Percentiles rank a stretch among this genome's conserved stretches.
phyloP scores from a whole-genome alignment of 2,329 filamentous ascomycete genomes.

The Scopulariopsis brevicaulis region DNA sequence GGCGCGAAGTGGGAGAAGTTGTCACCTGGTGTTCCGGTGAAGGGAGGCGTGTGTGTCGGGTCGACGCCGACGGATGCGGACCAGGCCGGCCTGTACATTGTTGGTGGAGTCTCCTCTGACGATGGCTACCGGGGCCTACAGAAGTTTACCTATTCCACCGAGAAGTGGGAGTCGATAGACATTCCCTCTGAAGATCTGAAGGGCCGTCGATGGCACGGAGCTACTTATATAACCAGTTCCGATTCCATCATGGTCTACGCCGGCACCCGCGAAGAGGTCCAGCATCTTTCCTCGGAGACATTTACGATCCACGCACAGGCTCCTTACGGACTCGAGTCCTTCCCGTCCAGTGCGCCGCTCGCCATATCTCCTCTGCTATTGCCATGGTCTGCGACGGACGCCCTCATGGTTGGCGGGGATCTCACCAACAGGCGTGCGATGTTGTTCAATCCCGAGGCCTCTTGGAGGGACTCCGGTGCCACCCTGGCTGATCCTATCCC shows the following conservation, averaged over 20 bases:
- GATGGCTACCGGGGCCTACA: constrained; percentile 64
- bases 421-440: constrained; percentile 52
- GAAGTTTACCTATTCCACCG: constrained; percentile 43
- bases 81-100: constrained; percentile 60
- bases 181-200: constrained; percentile 41
- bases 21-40: constrained; percentile 55
- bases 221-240: constrained; percentile 59
- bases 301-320: constrained; percentile 58
- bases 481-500: constrained; percentile 49
- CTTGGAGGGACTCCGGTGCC: constrained; percentile 59
- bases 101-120: constrained; percentile 55
- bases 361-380: constrained; percentile 60
- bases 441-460: constrained; percentile 51
- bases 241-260: constrained; percentile 72
- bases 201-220: constrained; percentile 64
- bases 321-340: constrained; percentile 53
- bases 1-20: constrained; percentile 64
- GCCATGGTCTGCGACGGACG: constrained; percentile 59
- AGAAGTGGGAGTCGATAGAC: constrained; percentile 37
- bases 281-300: constrained; percentile 55
- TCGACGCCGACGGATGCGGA: constrained; percentile 47
- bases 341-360: constrained; percentile 47
- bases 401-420: constrained; percentile 63
- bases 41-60: constrained; percentile 67
- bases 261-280: constrained; percentile 52